Evolutionary conservation across 208 protist species (phyloP).

Genomic region (Leishmania martiniquensis): DNA sequence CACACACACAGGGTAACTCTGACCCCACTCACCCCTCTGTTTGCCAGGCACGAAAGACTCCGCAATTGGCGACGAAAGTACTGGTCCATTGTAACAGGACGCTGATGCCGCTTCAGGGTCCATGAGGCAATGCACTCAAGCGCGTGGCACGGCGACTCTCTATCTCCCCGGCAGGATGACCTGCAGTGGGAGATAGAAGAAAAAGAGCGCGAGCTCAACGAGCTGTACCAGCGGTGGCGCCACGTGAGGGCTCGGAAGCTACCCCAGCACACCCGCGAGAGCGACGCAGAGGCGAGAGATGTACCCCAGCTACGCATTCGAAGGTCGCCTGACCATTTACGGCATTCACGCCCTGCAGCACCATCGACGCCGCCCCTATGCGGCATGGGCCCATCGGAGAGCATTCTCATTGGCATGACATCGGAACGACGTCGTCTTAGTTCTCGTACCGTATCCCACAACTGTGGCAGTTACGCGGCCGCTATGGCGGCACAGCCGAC

Average conservation of each 20-base stretch:
- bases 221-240: conserved; percentile 7
- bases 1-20: background rate
- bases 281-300: too few species aligned
- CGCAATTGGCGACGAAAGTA: background rate
- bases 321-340: background rate
- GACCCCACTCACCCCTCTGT: background rate
- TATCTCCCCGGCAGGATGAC: conserved; percentile 1
- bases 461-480: background rate
- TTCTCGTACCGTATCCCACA: background rate
- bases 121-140: background rate
- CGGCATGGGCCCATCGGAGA: conserved; percentile 16
- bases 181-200: conserved; percentile 28
- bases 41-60: background rate
- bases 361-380: background rate
- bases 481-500: background rate
- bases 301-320: background rate
- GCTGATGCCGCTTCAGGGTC: background rate
- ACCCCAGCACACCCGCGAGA: too few species aligned
- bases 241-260: background rate
- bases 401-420: conserved; percentile 28
- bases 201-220: conserved; percentile 26
- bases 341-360: background rate
- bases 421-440: conserved; percentile 4
- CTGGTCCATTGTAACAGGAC: too few species aligned
- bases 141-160: background rate